Evolutionary conservation across 2,329 filamentous ascomycete genomes (phyloP).

Genomic region (Sporothrix globosa): DNA sequence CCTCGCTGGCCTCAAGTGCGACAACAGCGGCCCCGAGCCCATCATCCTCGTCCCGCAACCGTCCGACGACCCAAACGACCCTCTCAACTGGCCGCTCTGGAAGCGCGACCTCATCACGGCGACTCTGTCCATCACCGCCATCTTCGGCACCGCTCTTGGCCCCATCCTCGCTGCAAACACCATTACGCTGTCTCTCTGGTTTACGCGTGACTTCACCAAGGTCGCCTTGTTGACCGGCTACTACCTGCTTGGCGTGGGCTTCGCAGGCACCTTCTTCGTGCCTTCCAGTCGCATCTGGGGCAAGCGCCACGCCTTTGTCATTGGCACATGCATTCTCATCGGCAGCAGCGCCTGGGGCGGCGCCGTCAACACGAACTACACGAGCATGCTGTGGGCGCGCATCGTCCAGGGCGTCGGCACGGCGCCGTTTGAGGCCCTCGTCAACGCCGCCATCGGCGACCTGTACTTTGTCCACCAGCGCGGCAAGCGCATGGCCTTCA

Average conservation of each 20-base stretch:
- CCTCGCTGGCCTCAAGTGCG: slow-evolving; percentile 67
- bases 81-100: slow-evolving; percentile 83
- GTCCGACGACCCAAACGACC: slow-evolving; percentile 87
- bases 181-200: slow-evolving; percentile 71
- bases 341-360: slow-evolving; percentile 79
- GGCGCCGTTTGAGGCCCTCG: slow-evolving; percentile 85
- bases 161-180: slow-evolving; percentile 89
- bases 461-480: slow-evolving; percentile 86
- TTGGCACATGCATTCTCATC: slow-evolving; percentile 75
- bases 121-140: slow-evolving; percentile 75
- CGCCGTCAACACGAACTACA: slow-evolving; percentile 67
- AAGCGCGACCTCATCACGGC: slow-evolving; percentile 78
- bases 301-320: slow-evolving; percentile 83
- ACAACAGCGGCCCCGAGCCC: slow-evolving; percentile 65
- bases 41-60: slow-evolving; percentile 86
- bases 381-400: slow-evolving; percentile 73
- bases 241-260: slow-evolving; percentile 79
- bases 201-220: slow-evolving; percentile 68
- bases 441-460: slow-evolving; percentile 88
- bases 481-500: slow-evolving; percentile 83
- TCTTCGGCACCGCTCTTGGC: slow-evolving; percentile 82
- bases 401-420: slow-evolving; percentile 84
- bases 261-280: slow-evolving; percentile 82
- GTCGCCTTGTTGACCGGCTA: slow-evolving; percentile 85
- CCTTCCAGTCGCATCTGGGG: slow-evolving; percentile 89